A percentile compares a stretch with the other conserved stretches of the same genome.
Evolutionary conservation across 2,329 filamentous ascomycete species (phyloP).

Genomic region (Cryphonectria naterciae): DNA sequence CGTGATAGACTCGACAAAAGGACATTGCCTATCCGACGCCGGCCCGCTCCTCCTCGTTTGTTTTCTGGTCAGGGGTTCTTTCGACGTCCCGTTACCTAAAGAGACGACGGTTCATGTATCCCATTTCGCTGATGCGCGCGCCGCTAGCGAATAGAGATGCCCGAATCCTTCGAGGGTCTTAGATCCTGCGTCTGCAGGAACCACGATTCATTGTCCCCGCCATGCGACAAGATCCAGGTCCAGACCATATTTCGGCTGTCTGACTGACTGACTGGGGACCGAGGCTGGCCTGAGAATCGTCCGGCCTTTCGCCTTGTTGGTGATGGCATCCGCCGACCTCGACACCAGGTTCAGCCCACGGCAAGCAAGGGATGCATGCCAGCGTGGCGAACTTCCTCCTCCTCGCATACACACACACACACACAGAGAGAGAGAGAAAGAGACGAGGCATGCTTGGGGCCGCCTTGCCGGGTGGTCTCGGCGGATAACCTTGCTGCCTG

Average conservation of each 20-base stretch:
- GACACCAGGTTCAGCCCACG: background rate
- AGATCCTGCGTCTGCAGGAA: constrained; percentile 1
- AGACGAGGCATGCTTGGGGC: background rate
- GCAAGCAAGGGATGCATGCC: background rate
- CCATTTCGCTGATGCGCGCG: background rate
- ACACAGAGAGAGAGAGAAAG: background rate
- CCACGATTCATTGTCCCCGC: background rate
- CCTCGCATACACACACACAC: background rate
- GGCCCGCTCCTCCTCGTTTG: background rate
- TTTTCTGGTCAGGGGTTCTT: background rate
- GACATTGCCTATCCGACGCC: background rate
- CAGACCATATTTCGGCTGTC: background rate
- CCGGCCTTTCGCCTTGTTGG: background rate
- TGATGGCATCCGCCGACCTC: background rate
- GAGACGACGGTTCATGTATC: background rate
- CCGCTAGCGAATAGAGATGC: background rate
- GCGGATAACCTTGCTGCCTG: background rate
- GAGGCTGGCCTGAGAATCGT: background rate
- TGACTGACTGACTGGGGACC: background rate
- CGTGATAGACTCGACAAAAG: background rate
- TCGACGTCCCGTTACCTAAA: background rate
- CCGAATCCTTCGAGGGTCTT: background rate
- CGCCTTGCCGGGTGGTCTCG: background rate
- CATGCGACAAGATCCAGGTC: background rate
- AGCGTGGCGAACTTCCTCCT: background rate